These are phyloP conservation scores for Chaetomium sp. DNA, from an alignment of 2,329 filamentous ascomycete genomes.

Conservation along the genomic window DNA sequence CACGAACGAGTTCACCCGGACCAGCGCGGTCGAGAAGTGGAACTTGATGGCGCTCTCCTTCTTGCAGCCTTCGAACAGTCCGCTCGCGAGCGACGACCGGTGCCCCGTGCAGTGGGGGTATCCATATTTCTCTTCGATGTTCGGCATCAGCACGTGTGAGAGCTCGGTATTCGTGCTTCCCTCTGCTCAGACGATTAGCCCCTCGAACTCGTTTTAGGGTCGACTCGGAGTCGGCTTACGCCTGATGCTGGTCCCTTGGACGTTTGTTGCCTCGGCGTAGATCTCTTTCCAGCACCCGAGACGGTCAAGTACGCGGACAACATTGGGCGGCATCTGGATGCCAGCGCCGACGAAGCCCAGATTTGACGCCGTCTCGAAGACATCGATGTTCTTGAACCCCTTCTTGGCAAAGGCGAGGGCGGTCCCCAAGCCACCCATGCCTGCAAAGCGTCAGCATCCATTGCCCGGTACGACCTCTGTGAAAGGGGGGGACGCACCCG, in stretches of 20 bases:
- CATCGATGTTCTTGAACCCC: conserved; percentile 71
- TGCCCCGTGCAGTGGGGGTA: conserved; percentile 83
- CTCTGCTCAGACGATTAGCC: conserved; percentile 45
- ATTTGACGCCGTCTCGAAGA: conserved; percentile 72
- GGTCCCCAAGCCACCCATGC: conserved; percentile 76
- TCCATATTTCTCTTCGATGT: conserved; percentile 68
- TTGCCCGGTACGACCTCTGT: neutral
- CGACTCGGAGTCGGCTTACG: conserved; percentile 45
- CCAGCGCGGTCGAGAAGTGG: conserved; percentile 62
- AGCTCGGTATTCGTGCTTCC: conserved; percentile 70
- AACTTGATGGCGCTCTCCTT: conserved; percentile 65
- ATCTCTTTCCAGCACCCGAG: conserved; percentile 74
- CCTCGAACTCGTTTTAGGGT: neutral
- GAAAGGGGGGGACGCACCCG: conserved; percentile 31
- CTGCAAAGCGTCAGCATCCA: conserved; percentile 43
- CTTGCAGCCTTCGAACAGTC: conserved; percentile 71
- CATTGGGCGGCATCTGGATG: conserved; percentile 82
- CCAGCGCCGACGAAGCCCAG: conserved; percentile 83
- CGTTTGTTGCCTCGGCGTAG: conserved; percentile 68
- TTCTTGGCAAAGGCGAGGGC: conserved; percentile 74
- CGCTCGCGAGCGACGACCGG: conserved; percentile 68
- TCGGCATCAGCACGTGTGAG: conserved; percentile 67
- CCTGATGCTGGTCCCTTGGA: conserved; percentile 72
- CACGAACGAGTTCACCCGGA: conserved; percentile 59
- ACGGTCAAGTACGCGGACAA: conserved; percentile 72